A percentile compares a stretch with the other conserved stretches of the same genome.
Evolutionary conservation across 2,329 filamentous ascomycete species (phyloP).

Genomic region (Scopulariopsis brevicaulis): DNA sequence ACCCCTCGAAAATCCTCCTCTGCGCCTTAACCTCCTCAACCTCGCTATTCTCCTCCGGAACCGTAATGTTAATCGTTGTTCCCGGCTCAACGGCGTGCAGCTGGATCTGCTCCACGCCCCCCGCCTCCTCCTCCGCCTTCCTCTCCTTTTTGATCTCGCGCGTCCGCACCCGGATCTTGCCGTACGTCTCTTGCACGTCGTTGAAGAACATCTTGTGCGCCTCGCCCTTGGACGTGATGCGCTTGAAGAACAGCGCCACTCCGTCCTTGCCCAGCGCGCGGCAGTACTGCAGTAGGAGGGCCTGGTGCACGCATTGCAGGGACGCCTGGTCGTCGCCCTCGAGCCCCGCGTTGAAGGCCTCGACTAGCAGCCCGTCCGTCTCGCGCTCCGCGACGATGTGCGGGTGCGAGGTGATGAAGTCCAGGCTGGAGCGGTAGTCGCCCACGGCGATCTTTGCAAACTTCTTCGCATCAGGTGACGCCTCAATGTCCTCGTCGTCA

Average conservation of each 20-base stretch:
- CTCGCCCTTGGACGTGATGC: slow-evolving; percentile 78
- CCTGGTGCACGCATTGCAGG: slow-evolving; percentile 85
- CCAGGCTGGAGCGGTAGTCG: slow-evolving; percentile 62
- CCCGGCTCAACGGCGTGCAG: slow-evolving; percentile 90
- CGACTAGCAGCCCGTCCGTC: slow-evolving; percentile 79
- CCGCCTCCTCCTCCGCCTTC: slow-evolving; percentile 37
- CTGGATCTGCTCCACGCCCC: slow-evolving; percentile 91
- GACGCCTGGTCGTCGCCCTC: slow-evolving; percentile 66
- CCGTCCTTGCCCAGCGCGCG: slow-evolving; percentile 79
- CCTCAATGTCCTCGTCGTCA: slow-evolving; percentile 52
- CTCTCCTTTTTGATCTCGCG: slow-evolving; percentile 54
- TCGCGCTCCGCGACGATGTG: slow-evolving; percentile 73
- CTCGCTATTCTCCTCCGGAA: slow-evolving; percentile 58
- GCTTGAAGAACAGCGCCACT: slow-evolving; percentile 88
- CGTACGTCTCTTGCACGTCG: slow-evolving; percentile 83
- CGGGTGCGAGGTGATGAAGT: slow-evolving; percentile 71
- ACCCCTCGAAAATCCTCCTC: slow-evolving; percentile 70
- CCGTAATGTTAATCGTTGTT: slow-evolving; percentile 79
- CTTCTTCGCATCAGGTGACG: slow-evolving; percentile 64
- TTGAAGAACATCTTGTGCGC: slow-evolving; percentile 85
- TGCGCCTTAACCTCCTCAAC: slow-evolving; percentile 53
- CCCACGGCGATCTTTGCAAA: slow-evolving; percentile 70
- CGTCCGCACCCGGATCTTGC: slow-evolving; percentile 66
- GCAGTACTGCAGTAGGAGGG: slow-evolving; percentile 87
- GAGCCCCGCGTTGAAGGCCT: slow-evolving; percentile 83